Conservation (phyloP, 495 filamentous ascomycete genomes). For the Tuber aestivum region DNA sequence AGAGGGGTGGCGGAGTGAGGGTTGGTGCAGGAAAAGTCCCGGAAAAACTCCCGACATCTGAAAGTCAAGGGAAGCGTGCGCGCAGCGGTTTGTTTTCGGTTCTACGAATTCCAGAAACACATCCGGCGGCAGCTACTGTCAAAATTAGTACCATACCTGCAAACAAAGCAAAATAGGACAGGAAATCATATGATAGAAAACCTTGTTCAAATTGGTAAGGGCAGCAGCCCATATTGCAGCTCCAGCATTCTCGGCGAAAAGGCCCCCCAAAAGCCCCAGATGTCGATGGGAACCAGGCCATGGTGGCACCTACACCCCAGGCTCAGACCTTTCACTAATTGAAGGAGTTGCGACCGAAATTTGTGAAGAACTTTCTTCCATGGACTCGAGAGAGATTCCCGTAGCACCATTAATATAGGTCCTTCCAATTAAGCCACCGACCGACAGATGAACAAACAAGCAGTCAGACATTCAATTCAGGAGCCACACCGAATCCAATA, state of each 20-base stretch:
- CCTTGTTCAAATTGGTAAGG: slow-evolving; percentile 10
- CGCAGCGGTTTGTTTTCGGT: slow-evolving; percentile 32
- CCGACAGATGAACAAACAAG: background rate
- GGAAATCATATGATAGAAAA: background rate
- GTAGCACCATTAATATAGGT: background rate
- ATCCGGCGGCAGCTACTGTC: slow-evolving; percentile 10
- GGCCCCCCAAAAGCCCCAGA: slow-evolving; percentile 7
- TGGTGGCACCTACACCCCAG: no score
- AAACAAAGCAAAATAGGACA: background rate
- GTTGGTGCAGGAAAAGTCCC: slow-evolving; percentile 42
- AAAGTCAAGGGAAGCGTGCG: slow-evolving; percentile 42
- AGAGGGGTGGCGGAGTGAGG: slow-evolving; percentile 17
- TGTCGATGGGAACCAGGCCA: no score
- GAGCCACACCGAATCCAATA: background rate
- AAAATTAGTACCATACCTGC: background rate
- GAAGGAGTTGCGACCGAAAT: slow-evolving; percentile 14
- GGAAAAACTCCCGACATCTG: slow-evolving; percentile 47
- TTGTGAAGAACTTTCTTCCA: slow-evolving; percentile 11
- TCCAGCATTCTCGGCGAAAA: slow-evolving; percentile 16
- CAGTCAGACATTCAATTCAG: background rate
- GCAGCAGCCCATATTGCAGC: slow-evolving; percentile 18
- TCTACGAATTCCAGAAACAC: slow-evolving; percentile 12
- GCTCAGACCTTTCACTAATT: no score
- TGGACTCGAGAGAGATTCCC: background rate
- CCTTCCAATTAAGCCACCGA: no score